Conservation (phyloP, 257 asterid species). For the Schizonepeta tenuifolia region DNA sequence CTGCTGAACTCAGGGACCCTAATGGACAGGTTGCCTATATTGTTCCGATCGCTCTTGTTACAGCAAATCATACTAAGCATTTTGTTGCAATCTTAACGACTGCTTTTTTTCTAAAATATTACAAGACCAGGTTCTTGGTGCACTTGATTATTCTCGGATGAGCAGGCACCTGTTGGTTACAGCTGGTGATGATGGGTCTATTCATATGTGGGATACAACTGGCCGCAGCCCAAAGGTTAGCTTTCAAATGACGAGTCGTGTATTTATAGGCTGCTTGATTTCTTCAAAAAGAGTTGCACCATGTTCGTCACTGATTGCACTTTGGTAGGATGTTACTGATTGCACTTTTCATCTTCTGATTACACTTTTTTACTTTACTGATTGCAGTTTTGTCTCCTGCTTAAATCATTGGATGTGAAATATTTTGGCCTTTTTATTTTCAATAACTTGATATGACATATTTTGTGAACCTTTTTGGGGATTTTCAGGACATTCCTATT, state of each 20-base stretch:
- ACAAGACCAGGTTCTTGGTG: constrained; percentile 81
- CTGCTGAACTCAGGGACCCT: constrained; percentile 95
- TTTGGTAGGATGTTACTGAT: neutral
- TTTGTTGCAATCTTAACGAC: constrained; percentile 25
- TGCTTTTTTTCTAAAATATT: constrained; percentile 40
- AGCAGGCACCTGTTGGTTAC: constrained; percentile 97
- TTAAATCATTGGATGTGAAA: neutral
- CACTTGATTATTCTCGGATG: constrained; percentile 91
- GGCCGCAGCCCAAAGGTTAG: constrained; percentile 93
- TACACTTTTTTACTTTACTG: too few relatives aligned
- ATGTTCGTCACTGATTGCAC: neutral
- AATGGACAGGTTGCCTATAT: constrained; percentile 75
- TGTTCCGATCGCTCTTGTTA: constrained; percentile 25
- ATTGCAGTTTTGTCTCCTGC: constrained; percentile 20
- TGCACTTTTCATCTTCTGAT: constrained; percentile 14
- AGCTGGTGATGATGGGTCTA: constrained; percentile 98
- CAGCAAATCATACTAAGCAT: constrained; percentile 24
- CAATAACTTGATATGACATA: neutral
- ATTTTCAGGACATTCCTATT: constrained; percentile 1
- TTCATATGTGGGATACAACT: constrained; percentile 98
- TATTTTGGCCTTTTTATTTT: neutral
- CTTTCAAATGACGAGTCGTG: constrained; percentile 17
- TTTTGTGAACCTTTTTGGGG: constrained; percentile 18
- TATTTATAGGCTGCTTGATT: constrained; percentile 28
- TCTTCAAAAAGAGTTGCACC: neutral